Evolutionary conservation across 78 protist genomes (phyloP), one percentile per base, ranked within the genome.

Genomic region (Dictyostelium purpureum): DNA sequence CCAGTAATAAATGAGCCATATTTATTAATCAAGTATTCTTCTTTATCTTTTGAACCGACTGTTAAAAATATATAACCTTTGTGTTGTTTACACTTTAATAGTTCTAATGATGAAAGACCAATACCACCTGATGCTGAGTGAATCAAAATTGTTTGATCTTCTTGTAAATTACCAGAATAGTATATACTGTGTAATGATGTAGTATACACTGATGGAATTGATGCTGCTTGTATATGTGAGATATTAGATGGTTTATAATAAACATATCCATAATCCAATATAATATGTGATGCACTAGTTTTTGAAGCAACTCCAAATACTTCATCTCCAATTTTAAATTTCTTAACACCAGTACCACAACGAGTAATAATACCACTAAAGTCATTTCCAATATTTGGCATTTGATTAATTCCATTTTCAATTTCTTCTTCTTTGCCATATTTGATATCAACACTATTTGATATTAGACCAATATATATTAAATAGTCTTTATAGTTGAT

Each of bases 41-140:
- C 31, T 61, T 78, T 78, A 61, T 78, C 87, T 31, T 78, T 16
- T 5, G 75, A 61, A 10, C 87, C 87, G 43, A 59, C 74, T 6
- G 87, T 43, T 12, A 38, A 16, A 37, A 35, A 52, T 57, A 57
- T 57, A 28, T 7, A 9, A 2, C 42, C 57, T 43, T 59, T 37
- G 28, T 79, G 95, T 52, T 66, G 63, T 6, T 19, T 52, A 57
- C 49, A 54, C 59, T 66, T 82, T 42, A 73, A 47, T n/a, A 82
- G 10, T 10, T 82, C 43, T 0, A 82, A 31, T 45, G 67, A 14
- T 12, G 51, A 47, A 9, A 82, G 18, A 11, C 90, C 90, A 47
- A 82, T 28, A 82, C 90, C 90, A 66, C 90, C 90, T 18, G 77
- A 16, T 12, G 77, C 90, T 28, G 76, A 38, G 28, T 82, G 90